Base-by-base conservation (phyloP, 306 rosid species). In the Sindora glabra region DNA sequence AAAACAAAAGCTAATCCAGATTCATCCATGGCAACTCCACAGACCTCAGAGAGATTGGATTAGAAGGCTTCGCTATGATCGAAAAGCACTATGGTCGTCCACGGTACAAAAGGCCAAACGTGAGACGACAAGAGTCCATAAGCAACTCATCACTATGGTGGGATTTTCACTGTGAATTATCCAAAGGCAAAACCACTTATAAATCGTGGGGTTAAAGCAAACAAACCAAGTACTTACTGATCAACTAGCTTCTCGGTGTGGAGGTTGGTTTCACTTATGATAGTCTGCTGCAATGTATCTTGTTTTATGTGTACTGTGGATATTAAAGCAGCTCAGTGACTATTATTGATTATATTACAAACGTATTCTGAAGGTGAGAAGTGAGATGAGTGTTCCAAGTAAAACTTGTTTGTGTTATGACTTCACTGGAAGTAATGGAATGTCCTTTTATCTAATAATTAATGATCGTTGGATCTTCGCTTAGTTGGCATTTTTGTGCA, bases 61-160 rank as follows among this genome's bases (percentile, higher is more conserved):
- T 40, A 40, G 79, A 74, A 40, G 74, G 66, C 41, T 74, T 74
- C 25, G 67, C 55, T 40, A 49, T 74, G 19, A 40, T 74, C 38
- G 79, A 74, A 23, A 39, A 68, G 8, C 6, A 2, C 25, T 42
- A 15, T 42, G 48, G 23, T n/a, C n/a, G n/a, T 42, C 48, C 21
- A 8, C 13, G 2, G 8, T 5, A 12, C 40, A 34, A n/a, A 34
- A 34, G 3, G 14, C 8, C 34, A 4, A 29, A 29, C 2, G 11
- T 11, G 3, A 21, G 6, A 4, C 10, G 21, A 14, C n/a, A n/a
- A n/a, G 22, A 41, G 2, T 18, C 21, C 10, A 48, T 48, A 34
- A 3, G n/a, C 13, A 7, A n/a, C 40, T 34, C 12, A 0, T 10
- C 40, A 3, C 36, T 63, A 23, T 24, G 68, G 68, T 9, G 58